Evolutionary conservation across 768 basidiomycete species (phyloP), one percentile per base, ranked within the genome.

Genomic region (Psilocybe azurescens): DNA sequence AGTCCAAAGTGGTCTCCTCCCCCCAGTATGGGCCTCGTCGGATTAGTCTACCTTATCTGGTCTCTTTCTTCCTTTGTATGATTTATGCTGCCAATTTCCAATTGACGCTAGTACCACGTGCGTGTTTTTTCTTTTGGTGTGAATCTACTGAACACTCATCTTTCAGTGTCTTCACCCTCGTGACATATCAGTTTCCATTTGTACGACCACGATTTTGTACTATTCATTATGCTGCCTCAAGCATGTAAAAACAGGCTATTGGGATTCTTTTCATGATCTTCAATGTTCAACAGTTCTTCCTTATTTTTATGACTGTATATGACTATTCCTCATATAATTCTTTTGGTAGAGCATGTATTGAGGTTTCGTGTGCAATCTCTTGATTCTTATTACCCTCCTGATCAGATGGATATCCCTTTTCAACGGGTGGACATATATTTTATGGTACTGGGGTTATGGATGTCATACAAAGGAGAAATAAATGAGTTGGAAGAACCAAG

Each of bases 21-120:
- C 11, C 63, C 70, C 0, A 65, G 58, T 29, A 38, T 71, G 8
- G 65, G 65, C 24, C 62, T 74, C 14, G 10, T 72, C 33, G 69
- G 64, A 30, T 38, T 72, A 18, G 64, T 57, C 3, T 71, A 66
- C 56, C 54, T 73, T 6, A 32, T 73, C 39, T 70, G 67, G 67
- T 55, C 65, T 38, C 55, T 74, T 3, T 61, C 67, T 3, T 68
- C 68, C 6, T 46, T 66, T 9, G 50, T 67, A 18, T 63, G 48
- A 63, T 28, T 14, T 32, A 16, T n/a, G 24, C 24, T 24, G 24
- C 24, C 24, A 24, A 24, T 24, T 24, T 24, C 24, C 24, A 24
- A 24, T 24, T 24, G 24, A 24, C 1, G 24, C 24, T 24, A 24
- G 24, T 24, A 24, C 24, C 8, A 3, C 30, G n/a, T 28, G 47